A percentile compares a stretch with the other conserved stretches of the same genome.
Evolutionary conservation across 1,139 yeast genomes (phyloP).

Genomic region (Suhomyces kunorum): DNA sequence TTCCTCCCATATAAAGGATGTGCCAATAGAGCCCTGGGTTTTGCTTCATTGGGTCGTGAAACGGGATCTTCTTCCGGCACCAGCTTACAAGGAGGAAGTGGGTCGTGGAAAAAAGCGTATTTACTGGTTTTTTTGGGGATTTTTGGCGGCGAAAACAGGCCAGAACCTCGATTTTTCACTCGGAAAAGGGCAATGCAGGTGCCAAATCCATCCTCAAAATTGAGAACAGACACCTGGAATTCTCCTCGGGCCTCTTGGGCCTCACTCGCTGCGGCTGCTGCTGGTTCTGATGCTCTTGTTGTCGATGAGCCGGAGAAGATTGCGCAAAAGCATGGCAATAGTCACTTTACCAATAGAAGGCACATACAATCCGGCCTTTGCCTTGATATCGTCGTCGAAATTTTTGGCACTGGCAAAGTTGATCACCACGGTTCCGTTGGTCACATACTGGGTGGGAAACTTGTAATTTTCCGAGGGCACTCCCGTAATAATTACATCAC

Average conservation of each 20-base stretch:
- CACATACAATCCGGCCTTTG: slow-evolving; percentile 84
- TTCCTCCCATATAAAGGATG: not conserved
- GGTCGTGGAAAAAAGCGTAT: too few relatives aligned
- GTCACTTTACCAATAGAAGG: slow-evolving; percentile 97
- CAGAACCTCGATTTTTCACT: too few relatives aligned
- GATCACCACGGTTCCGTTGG: slow-evolving; percentile 86
- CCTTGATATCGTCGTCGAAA: slow-evolving; percentile 76
- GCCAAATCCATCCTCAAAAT: too few relatives aligned
- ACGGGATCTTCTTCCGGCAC: too few relatives aligned
- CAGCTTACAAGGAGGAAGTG: too few relatives aligned
- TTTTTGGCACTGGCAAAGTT: slow-evolving; percentile 89
- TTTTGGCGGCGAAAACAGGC: too few relatives aligned
- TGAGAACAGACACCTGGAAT: too few relatives aligned
- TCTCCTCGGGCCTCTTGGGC: slow-evolving; percentile 3
- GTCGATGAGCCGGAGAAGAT: slow-evolving; percentile 74
- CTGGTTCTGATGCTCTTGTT: slow-evolving; percentile 46
- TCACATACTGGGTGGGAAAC: slow-evolving; percentile 77
- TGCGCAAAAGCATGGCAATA: slow-evolving; percentile 88
- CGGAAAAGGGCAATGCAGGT: too few relatives aligned
- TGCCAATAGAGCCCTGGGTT: too few relatives aligned
- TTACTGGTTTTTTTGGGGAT: too few relatives aligned
- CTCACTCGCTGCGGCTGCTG: not conserved
- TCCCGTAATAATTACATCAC: slow-evolving; percentile 94
- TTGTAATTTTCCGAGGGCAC: slow-evolving; percentile 84
- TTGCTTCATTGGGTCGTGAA: too few relatives aligned